phyloP scores from a whole-genome alignment of 2,329 filamentous ascomycete species.

The Fusarium sp. region DNA sequence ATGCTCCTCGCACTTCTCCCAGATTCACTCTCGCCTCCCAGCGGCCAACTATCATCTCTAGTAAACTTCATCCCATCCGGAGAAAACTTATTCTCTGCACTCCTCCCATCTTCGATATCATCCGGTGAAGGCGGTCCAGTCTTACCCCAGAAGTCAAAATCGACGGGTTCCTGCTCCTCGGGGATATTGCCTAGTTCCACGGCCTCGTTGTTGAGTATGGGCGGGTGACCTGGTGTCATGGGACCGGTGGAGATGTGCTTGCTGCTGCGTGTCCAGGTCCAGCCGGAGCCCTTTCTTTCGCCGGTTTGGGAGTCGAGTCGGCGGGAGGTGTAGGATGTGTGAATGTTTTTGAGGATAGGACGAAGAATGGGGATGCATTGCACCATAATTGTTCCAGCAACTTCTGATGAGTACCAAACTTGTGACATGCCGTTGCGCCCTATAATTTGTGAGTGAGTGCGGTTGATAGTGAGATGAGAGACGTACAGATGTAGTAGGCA shows the following conservation, averaged over 20 bases:
- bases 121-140: not conserved
- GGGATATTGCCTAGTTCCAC: slow-evolving; percentile 38
- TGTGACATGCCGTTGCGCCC: slow-evolving; percentile 45
- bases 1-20: slow-evolving; percentile 34
- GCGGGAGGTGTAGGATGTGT: slow-evolving; percentile 40
- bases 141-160: slow-evolving; percentile 33
- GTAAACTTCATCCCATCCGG: not conserved
- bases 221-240: slow-evolving; percentile 4
- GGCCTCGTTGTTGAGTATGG: slow-evolving; percentile 3
- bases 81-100: not conserved
- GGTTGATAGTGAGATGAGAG: fast-evolving
- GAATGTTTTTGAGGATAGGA: slow-evolving; percentile 53
- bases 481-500: slow-evolving; percentile 58
- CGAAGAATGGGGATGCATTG: slow-evolving; percentile 64
- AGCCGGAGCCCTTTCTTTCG: slow-evolving; percentile 30
- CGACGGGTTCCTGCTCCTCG: slow-evolving; percentile 28
- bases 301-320: slow-evolving; percentile 33
- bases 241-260: slow-evolving; percentile 32
- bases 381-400: slow-evolving; percentile 65
- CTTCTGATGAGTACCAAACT: slow-evolving; percentile 59
- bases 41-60: slow-evolving; percentile 32
- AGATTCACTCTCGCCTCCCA: slow-evolving; percentile 15
- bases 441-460: not conserved
- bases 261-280: slow-evolving; percentile 37
- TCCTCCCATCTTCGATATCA: slow-evolving; percentile 7